Evolutionary conservation across 1,284 basidiomycete genomes (phyloP), one percentile per base, ranked within the genome.

Genomic region (Heterobasidion parviporum): DNA sequence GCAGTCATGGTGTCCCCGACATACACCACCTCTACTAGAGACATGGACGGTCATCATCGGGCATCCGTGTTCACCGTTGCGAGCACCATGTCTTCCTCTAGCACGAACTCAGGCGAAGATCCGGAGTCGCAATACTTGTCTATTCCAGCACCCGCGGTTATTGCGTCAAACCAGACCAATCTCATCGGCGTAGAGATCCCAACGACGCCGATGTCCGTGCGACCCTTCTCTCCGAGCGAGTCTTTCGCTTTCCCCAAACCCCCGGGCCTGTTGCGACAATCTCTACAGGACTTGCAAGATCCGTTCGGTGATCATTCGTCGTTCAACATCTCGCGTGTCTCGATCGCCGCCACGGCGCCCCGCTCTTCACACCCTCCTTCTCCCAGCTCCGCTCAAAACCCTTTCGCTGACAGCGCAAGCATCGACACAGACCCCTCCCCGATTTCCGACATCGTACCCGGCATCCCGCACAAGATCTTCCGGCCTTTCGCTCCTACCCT

Each of bases 221-320:
- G 80, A 35, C 83, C 82, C 0, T 85, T 83, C 70, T 80, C 82
- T 0, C 78, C 81, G 15, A 77, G 78, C 8, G 85, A 87, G 62
- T 75, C 77, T 2, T 86, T 83, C 68, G 66, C 79, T 5, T 87
- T 87, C 71, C 85, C 85, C 1, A 78, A 77, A 56, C 84, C 85
- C 3, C 85, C 85, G 8, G 26, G 26, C 2, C 26, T 26, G 26
- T 26, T 26, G 3, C 26, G 26, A 26, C 26, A 26, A 26, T 26
- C 26, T 26, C 3, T 26, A 26, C 26, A 26, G 26, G 36, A 47
- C 12, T 50, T 57, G 20, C 50, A 48, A 43, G 38, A 45, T 49
- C 57, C 59, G 16, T 61, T 59, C 63, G 61, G 56, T 51, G 48
- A 57, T 48, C 3, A 12, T 12, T 44, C 41, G 2, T 14, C 41